A percentile compares a stretch with the other conserved stretches of the same genome.
These are phyloP conservation scores for Aquilaria yunnanensis DNA, from an alignment of 345 rosid species.

Conservation along the genomic window DNA sequence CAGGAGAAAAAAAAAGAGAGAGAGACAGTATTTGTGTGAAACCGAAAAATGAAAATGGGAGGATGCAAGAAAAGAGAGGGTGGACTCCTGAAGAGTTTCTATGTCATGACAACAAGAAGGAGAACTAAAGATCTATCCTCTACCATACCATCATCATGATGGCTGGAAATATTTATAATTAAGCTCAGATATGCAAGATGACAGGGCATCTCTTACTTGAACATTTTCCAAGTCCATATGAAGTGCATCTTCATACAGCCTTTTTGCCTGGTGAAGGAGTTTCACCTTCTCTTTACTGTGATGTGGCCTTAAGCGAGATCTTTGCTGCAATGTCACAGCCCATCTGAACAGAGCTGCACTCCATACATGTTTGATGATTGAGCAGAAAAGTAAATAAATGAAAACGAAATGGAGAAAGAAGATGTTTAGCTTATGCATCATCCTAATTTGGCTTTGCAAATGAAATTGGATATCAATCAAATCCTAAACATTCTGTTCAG, in stretches of 20 bases:
- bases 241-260: conserved; percentile 65
- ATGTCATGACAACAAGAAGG: no score
- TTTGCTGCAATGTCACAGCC: conserved; percentile 62
- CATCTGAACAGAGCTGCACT: conserved; percentile 61
- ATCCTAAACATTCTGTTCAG: no score
- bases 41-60: no score
- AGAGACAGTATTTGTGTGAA: no score
- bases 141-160: background rate
- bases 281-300: conserved; percentile 51
- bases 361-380: background rate
- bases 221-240: conserved; percentile 45
- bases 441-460: no score
- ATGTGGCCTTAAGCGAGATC: conserved; percentile 51
- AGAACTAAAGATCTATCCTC: no score
- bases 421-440: no score
- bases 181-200: conserved; percentile 51
- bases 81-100: no score
- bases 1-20: no score
- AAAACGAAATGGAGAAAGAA: no score
- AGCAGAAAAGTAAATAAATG: background rate
- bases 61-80: no score
- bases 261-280: conserved; percentile 51
- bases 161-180: conserved; percentile 20
- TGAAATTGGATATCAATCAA: no score
- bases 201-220: conserved; percentile 48